Percentiles rank a stretch among this genome's conserved stretches.
These are phyloP conservation scores for Kalmusia sp. DNA, from an alignment of 2,329 filamentous ascomycete species.

Conservation along the genomic window DNA sequence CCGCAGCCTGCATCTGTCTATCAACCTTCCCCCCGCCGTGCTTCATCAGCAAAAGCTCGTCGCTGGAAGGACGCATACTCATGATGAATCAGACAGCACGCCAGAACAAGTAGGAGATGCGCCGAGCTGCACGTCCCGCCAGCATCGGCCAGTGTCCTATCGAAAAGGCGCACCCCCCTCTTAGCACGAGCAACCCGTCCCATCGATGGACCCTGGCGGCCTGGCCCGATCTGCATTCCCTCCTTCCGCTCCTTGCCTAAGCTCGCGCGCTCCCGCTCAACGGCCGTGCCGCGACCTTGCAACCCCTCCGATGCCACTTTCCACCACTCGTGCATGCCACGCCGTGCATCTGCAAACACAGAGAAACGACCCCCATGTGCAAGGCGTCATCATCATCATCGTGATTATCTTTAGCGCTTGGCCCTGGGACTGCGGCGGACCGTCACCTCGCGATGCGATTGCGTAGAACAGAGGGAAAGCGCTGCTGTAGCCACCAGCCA, in stretches of 20 bases:
- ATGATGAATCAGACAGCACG: not conserved
- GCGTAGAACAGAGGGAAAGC: too few relatives aligned
- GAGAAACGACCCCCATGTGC: too few relatives aligned
- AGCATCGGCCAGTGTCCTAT: not conserved
- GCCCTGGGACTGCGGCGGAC: too few relatives aligned
- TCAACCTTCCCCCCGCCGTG: too few relatives aligned
- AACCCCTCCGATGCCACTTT: not conserved
- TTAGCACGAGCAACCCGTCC: not conserved
- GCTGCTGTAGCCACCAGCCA: too few relatives aligned
- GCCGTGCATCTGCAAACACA: not conserved
- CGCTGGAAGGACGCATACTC: too few relatives aligned
- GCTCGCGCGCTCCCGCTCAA: not conserved
- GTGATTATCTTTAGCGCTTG: too few relatives aligned
- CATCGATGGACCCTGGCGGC: not conserved
- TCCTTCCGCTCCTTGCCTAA: constrained; percentile 10
- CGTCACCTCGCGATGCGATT: too few relatives aligned
- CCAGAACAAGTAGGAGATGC: too few relatives aligned
- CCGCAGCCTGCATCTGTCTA: not conserved
- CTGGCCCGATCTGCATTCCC: constrained; percentile 2
- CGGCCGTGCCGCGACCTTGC: not conserved
- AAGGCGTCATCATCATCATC: too few relatives aligned
- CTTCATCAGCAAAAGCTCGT: too few relatives aligned
- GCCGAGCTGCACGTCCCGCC: too few relatives aligned
- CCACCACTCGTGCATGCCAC: not conserved
- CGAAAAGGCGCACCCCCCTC: constrained; percentile 3